Evolutionary conservation across 805 yeast genomes (phyloP).

Genomic region (Barnettozyma pratensis): DNA sequence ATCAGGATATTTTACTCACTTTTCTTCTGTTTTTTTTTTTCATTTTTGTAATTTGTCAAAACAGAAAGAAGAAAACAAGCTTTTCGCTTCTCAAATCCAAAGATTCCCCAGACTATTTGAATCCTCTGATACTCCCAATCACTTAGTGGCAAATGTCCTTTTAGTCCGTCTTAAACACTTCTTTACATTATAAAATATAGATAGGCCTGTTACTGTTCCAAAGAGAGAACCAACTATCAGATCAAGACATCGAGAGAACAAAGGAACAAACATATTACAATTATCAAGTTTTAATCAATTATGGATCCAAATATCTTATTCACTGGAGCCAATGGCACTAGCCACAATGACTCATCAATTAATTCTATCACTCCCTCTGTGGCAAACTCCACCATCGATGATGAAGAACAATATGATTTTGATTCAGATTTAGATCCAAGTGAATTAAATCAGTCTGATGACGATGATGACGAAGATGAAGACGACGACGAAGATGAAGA

Average conservation of each 20-base stretch:
- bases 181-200: background rate
- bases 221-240: background rate
- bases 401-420: conserved; percentile 3
- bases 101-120: too few species aligned
- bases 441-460: conserved; percentile 15
- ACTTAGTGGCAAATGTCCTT: background rate
- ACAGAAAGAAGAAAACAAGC: too few species aligned
- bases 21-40: too few species aligned
- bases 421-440: conserved; percentile 7
- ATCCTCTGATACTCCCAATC: too few species aligned
- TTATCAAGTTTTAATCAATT: too few species aligned
- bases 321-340: background rate
- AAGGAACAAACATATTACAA: background rate
- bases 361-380: background rate
- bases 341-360: background rate
- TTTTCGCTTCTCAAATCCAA: too few species aligned
- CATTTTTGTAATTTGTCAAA: too few species aligned
- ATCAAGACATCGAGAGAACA: background rate
- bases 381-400: background rate
- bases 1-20: too few species aligned
- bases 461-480: conserved; percentile 13
- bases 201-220: background rate
- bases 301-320: conserved; percentile 24
- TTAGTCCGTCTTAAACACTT: background rate
- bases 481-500: conserved; percentile 6